phyloP scores from a whole-genome alignment of 805 yeast species.

The Wickerhamiella musiphila region DNA sequence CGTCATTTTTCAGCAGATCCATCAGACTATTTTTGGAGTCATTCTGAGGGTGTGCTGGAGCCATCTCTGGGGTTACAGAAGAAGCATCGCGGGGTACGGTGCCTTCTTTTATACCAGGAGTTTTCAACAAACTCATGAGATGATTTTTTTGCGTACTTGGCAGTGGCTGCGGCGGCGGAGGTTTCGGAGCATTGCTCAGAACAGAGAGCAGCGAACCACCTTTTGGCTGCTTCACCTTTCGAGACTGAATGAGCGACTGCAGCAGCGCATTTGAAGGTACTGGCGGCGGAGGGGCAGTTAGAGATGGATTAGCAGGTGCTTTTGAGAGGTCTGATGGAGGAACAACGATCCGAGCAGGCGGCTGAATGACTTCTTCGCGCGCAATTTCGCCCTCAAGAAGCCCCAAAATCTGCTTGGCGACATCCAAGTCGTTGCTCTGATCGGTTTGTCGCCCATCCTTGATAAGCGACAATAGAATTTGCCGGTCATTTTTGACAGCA shows the following conservation, averaged over 20 bases:
- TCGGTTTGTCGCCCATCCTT: conserved; percentile 10
- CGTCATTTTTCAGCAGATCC: not conserved
- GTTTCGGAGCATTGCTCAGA: conserved; percentile 1
- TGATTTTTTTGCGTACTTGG: not conserved
- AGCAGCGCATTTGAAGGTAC: conserved; percentile 14
- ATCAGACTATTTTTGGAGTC: no score
- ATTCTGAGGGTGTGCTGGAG: not conserved
- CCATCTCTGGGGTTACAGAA: not conserved
- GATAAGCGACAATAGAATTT: conserved; percentile 15
- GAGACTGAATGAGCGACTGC: conserved; percentile 11
- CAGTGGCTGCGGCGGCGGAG: not conserved
- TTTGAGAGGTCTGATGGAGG: conserved; percentile 1
- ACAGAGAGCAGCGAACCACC: conserved; percentile 6
- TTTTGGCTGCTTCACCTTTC: conserved; percentile 4
- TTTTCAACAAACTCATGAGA: not conserved
- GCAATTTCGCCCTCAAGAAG: conserved; percentile 15
- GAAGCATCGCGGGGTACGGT: not conserved
- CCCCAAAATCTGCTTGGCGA: conserved; percentile 19
- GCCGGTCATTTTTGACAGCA: conserved; percentile 10
- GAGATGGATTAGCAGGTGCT: not conserved
- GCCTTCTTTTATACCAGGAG: not conserved
- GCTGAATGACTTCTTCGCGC: conserved; percentile 4
- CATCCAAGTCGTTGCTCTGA: conserved; percentile 11
- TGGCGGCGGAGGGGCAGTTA: conserved; percentile 4
- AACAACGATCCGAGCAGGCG: conserved; percentile 3